Base-by-base conservation (phyloP, 2,329 filamentous ascomycete genomes). In the Chalaropsis ovoidea region DNA sequence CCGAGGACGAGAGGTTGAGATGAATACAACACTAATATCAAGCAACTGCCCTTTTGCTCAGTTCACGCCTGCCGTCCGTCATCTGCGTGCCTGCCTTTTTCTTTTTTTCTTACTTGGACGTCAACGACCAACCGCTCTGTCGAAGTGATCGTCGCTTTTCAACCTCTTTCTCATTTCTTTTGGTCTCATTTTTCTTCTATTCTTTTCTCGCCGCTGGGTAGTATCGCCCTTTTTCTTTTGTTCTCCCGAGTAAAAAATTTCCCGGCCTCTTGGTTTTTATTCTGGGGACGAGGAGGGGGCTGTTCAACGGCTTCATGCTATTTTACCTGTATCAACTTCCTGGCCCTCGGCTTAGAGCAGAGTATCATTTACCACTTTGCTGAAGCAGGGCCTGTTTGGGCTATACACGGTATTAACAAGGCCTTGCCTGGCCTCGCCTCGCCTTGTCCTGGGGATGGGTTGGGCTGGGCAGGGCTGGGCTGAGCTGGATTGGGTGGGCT, bases 251-350 rank as follows among this genome's bases (percentile, higher is more conserved):
- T 19, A 35, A 35, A 56, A 31, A 4, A 22, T 35, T 56, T 56
- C 52, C 52, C 52, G 52, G 52, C 52, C 52, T 56, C 52, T 56
- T 31, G 8, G 24, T 56, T 56, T 56, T 56, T 56, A n/a, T 27
- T 56, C 22, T 31, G 31, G 31, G 31, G 31, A 6, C 3, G 15
- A 17, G 52, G 52, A 56, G 27, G 52, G 52, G 52, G 52, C 52
- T 56, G 27, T 31, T 56, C 22, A 35, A 56, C 11, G 52, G 52
- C 52, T 17, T 56, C 52, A 56, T 56, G 22, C 24, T 56, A 15
- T 56, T 31, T 56, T 56, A n/a, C 24, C 27, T 4, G 31, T 17
- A 35, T 56, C 11, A n/a, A 35, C 47, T 35, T 56, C 24, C 52
- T 56, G 27, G 27, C 52, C 22, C 52, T 56, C 22, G 52, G 52